Conservation (phyloP, 352 stramenopile species). For the Phytophthora europaea region DNA sequence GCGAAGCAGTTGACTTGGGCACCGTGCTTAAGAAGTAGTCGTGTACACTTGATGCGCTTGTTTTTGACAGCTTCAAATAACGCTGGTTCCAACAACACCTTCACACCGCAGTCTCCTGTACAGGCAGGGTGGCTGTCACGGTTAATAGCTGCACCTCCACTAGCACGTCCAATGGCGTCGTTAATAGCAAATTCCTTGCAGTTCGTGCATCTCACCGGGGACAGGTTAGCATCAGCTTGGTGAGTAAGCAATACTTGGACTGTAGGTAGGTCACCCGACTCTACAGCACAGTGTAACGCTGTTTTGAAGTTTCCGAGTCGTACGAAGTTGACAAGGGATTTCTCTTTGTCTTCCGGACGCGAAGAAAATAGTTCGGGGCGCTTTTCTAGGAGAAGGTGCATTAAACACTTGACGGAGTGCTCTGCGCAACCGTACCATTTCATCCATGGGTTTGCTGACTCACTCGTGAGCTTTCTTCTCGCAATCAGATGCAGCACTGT, state of each 20-base stretch:
- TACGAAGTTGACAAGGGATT: constrained; percentile 55
- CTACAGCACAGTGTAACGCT: constrained; percentile 65
- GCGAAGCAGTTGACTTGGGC: constrained; percentile 54
- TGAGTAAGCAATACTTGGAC: constrained; percentile 47
- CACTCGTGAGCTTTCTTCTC: constrained; percentile 48
- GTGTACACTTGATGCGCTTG: constrained; percentile 41
- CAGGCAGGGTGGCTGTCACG: constrained; percentile 33
- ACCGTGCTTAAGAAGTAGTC: constrained; percentile 53
- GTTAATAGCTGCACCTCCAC: constrained; percentile 5
- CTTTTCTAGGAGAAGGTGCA: constrained; percentile 61
- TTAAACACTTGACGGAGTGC: constrained; percentile 44
- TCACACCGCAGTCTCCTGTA: constrained; percentile 40
- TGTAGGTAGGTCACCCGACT: constrained; percentile 52
- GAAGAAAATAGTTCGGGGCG: constrained; percentile 37
- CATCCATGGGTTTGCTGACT: constrained; percentile 35
- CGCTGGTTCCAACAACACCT: constrained; percentile 54
- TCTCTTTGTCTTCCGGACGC: constrained; percentile 17
- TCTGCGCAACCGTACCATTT: constrained; percentile 55
- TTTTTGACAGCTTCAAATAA: constrained; percentile 55
- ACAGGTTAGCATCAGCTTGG: constrained; percentile 63
- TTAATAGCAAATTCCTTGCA: constrained; percentile 44
- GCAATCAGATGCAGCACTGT: constrained; percentile 67
- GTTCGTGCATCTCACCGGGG: constrained; percentile 49
- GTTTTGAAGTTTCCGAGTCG: constrained; percentile 65
- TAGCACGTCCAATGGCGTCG: constrained; percentile 24